Evolutionary conservation across 1,139 yeast genomes (phyloP), one percentile per base, ranked within the genome.

Genomic region (Pichia sp.): DNA sequence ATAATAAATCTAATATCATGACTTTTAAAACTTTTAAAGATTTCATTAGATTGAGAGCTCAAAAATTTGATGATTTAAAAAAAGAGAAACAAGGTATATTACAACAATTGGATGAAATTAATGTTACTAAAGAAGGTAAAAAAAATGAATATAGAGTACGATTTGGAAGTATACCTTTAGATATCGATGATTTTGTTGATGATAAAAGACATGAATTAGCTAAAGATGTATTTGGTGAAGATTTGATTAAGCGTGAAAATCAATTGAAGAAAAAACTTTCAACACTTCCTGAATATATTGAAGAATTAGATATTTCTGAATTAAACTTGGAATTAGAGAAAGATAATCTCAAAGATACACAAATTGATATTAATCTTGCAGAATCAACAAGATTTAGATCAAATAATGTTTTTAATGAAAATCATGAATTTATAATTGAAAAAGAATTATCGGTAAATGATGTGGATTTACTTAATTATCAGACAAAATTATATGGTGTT

Each of bases 401-500:
- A 13, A 34, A 42, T n/a, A 2, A 18, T 3, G 33, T 31, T 13
- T 39, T 37, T 14, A 34, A 23, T 6, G 39, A 49, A 28, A 46
- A 48, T 22, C 21, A 37, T 20, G 59, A 57, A 46, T 35, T 55
- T n/a, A 46, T 59, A 3, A 50, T 56, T 21, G 60, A 59, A 29
- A 54, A 48, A 27, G 56, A 52, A 39, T 43, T 51, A 4, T 33
- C 53, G 3, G 40, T 54, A 18, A 57, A 57, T 31, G 57, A 55
- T 28, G 50, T 49, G 19, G 49, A 41, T 15, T 37, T 59, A 25
- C 16, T 48, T 14, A 49, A 52, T 14, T 46, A 41, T 24, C 55
- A 55, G 30, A 43, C 37, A 28, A 42, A 44, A 26, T 26, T 59
- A 9, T 52, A 48, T 26, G 59, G 58, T 13, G n/a, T 37, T 18